Base-by-base conservation (phyloP, 1,284 basidiomycete genomes). In the Moesziomyces sp. region DNA sequence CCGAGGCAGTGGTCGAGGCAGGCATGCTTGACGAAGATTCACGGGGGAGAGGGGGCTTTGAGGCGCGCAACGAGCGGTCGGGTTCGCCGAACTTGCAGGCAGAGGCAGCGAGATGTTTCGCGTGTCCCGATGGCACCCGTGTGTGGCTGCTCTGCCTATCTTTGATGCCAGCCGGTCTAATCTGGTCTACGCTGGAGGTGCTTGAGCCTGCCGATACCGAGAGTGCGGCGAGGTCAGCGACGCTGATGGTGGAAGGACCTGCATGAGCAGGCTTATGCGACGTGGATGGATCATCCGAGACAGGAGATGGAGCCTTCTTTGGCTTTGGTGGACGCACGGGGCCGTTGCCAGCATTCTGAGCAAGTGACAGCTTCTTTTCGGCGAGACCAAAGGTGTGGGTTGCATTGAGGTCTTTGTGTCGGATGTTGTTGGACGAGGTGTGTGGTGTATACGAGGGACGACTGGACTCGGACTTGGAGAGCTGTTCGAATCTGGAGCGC, bases 401-500 rank as follows among this genome's bases (percentile, higher is more conserved):
- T 1, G 70, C 54, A 19, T 49, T 61, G 30, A 64, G 49, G n/a
- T 63, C 54, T 33, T 58, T 71, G 3, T 59, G 52, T 14, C 57
- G 52, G 0, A 53, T 16, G 19, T 49, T 50, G 6, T 35, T 28
- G n/a, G 55, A 19, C n/a, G 69, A 55, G 19, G 48, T 35, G 11
- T 21, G 28, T 4, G 54, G 52, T 11, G 24, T 47, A 40, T 40
- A 45, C 23, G 50, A 26, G 3, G 67, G 67, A 24, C 70, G 61
- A n/a, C 61, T 65, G 55, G 50, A 49, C 42, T 74, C 67, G 42
- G 72, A 71, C 19, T 74, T 62, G 48, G 72, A 74, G 40, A 74
- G 58, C 54, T 74, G 72, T 48, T 74, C 72, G 53, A 74, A 74
- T n/a, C 72, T 52, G 2, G 72, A 74, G 7, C 72, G 55, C 6